These are phyloP conservation scores for Fusarium equiseti DNA, from an alignment of 2,329 filamentous ascomycete genomes.

Conservation along the genomic window DNA sequence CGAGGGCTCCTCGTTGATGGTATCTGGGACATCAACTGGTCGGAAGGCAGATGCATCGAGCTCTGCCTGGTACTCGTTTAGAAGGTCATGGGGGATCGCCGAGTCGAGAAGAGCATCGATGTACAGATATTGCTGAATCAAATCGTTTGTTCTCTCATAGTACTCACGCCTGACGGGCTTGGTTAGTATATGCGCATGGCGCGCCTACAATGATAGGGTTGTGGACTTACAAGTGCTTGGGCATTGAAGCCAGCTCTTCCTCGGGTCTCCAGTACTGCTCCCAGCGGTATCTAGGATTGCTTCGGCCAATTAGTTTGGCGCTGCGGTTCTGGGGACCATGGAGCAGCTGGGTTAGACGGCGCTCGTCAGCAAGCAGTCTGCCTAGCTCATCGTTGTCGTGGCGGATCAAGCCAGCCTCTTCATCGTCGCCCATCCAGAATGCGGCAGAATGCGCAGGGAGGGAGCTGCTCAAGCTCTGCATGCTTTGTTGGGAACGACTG, in stretches of 20 bases:
- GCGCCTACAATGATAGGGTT: neutral
- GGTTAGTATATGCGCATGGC: conserved; percentile 12
- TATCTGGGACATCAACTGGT: conserved; percentile 73
- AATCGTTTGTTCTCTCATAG: conserved; percentile 88
- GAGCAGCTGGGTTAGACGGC: conserved; percentile 69
- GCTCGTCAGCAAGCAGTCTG: conserved; percentile 65
- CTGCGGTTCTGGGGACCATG: conserved; percentile 81
- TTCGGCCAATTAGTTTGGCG: conserved; percentile 88
- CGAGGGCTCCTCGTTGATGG: conserved; percentile 77
- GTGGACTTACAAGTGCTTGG: conserved; percentile 71
- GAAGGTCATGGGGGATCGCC: conserved; percentile 88
- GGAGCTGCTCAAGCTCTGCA: conserved; percentile 48
- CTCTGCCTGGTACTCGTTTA: conserved; percentile 85
- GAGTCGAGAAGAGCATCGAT: conserved; percentile 93
- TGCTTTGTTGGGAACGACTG: conserved; percentile 53
- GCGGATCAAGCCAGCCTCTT: conserved; percentile 48
- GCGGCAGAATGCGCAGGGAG: conserved; percentile 37
- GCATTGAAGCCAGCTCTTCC: conserved; percentile 77
- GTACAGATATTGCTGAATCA: conserved; percentile 92
- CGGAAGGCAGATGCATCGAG: conserved; percentile 67
- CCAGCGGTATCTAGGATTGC: conserved; percentile 88
- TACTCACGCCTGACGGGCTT: conserved; percentile 72
- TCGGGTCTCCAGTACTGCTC: conserved; percentile 87
- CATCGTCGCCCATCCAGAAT: conserved; percentile 50
- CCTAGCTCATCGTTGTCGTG: conserved; percentile 59